Evolutionary conservation across 1,284 basidiomycete genomes (phyloP).

Genomic region (Somion occarium): DNA sequence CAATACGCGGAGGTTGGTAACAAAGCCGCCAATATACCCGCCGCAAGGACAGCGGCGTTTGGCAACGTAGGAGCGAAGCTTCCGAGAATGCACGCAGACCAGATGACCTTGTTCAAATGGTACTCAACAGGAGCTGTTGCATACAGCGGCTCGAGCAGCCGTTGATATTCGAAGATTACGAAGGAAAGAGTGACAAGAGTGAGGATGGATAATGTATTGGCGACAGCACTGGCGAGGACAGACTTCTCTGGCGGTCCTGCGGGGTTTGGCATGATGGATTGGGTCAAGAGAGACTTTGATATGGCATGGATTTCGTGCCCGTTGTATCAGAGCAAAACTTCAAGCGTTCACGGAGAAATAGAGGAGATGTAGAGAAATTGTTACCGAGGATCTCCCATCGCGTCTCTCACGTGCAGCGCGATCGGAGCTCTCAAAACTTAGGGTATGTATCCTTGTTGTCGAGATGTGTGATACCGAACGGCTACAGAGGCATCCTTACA

Average conservation of each 20-base stretch:
- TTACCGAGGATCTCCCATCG: neutral
- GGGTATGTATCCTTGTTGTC: too few relatives aligned
- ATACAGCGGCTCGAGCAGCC: constrained; percentile 54
- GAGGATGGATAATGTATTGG: constrained; percentile 22
- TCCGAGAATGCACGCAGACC: constrained; percentile 33
- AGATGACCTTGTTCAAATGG: constrained; percentile 41
- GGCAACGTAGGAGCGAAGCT: constrained; percentile 31
- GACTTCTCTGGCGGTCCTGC: constrained; percentile 12
- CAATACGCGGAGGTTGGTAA: constrained; percentile 63
- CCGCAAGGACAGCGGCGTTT: constrained; percentile 29
- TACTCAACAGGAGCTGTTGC: constrained; percentile 45
- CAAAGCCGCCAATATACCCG: constrained; percentile 43
- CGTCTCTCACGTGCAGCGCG: neutral
- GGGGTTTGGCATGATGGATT: constrained; percentile 14
- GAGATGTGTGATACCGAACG: too few relatives aligned
- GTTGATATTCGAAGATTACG: constrained; percentile 48
- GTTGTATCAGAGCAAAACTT: neutral
- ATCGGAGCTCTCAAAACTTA: neutral
- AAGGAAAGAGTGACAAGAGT: constrained; percentile 41
- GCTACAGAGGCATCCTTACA: too few relatives aligned
- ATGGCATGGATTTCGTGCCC: neutral
- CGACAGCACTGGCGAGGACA: constrained; percentile 17
- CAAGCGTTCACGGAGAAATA: neutral
- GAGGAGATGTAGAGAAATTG: neutral
- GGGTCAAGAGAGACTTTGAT: neutral